These are phyloP conservation scores for Russula abietina DNA, from an alignment of 768 basidiomycete genomes.

Conservation along the genomic window DNA sequence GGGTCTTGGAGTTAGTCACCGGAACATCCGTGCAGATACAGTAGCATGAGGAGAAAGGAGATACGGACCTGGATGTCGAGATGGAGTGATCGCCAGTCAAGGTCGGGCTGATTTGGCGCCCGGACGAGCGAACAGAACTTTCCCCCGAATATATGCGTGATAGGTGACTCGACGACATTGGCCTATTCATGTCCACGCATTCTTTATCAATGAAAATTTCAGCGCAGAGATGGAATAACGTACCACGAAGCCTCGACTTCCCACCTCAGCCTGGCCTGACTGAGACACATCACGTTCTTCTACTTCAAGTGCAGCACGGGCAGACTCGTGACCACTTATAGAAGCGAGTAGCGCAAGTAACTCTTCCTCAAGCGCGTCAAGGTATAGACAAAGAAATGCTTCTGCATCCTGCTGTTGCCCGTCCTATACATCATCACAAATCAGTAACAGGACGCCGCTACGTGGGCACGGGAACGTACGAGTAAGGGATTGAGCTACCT, in stretches of 20 bases:
- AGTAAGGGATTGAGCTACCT: constrained; percentile 90
- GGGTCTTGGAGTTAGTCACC: too few species aligned
- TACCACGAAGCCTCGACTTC: not conserved
- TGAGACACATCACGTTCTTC: not conserved
- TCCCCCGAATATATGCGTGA: too few species aligned
- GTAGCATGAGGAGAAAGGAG: too few species aligned
- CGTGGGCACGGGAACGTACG: constrained; percentile 39
- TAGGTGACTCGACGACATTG: too few species aligned
- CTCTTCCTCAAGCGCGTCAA: not conserved
- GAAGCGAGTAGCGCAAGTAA: not conserved
- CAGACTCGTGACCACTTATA: not conserved
- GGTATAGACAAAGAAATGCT: not conserved
- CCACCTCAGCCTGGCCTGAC: not conserved
- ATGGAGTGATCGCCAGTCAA: constrained; percentile 94
- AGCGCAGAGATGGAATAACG: not conserved
- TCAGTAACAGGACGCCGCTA: not conserved
- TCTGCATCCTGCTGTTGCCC: not conserved
- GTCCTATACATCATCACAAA: not conserved
- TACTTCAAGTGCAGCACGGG: not conserved
- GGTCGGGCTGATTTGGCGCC: constrained; percentile 77
- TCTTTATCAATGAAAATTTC: not conserved
- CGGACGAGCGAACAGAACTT: constrained; percentile 72
- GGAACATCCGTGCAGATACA: too few species aligned
- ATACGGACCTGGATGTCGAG: too few species aligned
- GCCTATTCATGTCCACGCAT: not conserved